Evolutionary conservation across 345 rosid species (phyloP), one percentile per base, ranked within the genome.

Genomic region (Conringia planisiliqua): DNA sequence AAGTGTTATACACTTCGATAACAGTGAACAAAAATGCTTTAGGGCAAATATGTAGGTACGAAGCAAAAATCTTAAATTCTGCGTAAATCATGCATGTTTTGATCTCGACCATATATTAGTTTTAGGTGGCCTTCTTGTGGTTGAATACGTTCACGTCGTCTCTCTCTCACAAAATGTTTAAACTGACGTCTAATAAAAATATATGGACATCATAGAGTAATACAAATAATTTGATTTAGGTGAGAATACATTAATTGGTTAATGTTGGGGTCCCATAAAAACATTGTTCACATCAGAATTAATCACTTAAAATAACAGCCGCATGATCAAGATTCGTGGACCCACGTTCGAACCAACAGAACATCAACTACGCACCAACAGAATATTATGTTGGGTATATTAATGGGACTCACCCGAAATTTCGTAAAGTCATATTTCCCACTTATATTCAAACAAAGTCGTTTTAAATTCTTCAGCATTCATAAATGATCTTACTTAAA

Each of bases 81-180:
- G 50, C 64, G 48, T 16, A 76, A 62, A 52, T 8, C 65, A 42
- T 76, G 79, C 70, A 69, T 76, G 70, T 69, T 51, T 69, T 69
- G 33, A 62, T 76, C 57, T 76, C 65, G 64, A 69, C 79, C 70
- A 67, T 76, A 61, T 68, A 51, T 43, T 61, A 44, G 10, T 54
- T 59, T 3, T 55, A 55, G 48, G 58, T 44, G 39, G 36, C 16
- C 42, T 7, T 13, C 61, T 33, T 68, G 58, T 54, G 46, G 58
- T 63, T 43, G 65, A 62, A 46, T 54, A 69, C 70, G 79, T 76
- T 69, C 66, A 43, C 55, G 70, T 55, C 42, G 75, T 54, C 62
- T 16, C 65, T 7, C 57, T 62, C 65, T 70, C 75, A 16, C 79
- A 69, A 42, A 47, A 75, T 32, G 32, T 52, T 30, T 35, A 68